Base-by-base conservation (phyloP, 2,329 filamentous ascomycete species). In the Xylariaceae sp. region DNA sequence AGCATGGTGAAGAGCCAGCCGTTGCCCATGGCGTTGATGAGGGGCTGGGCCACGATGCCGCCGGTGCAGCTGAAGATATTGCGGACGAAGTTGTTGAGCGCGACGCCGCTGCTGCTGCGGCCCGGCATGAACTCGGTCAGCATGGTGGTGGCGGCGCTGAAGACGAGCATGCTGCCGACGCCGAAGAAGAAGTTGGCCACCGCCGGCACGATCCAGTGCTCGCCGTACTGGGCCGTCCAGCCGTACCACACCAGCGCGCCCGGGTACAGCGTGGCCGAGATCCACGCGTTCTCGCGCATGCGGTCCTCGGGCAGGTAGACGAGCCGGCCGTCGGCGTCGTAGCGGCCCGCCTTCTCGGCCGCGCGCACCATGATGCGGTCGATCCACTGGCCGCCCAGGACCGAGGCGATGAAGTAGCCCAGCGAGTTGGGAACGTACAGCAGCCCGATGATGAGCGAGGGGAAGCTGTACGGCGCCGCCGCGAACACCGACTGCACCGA, bases 71-170 rank as follows among this genome's bases (percentile, higher is more conserved):
- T 86, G 65, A 92, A 87, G 40, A 92, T 90, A 65, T 93, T 95
- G 46, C 90, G 79, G 49, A 90, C 79, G 66, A 93, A 90, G 69
- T 93, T 93, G 72, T 93, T 93, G 43, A 93, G 78, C 0, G 90
- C 91, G 2, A 93, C 89, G 1, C 89, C 90, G 10, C 83, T 83
- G 3, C 86, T 89, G 48, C 87, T 88, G 60, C 82, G 80, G 42
- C 84, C 81, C 14, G 89, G 89, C 79, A 93, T 88, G 68, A 93
- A 92, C 68, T 95, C 90, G 0, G 90, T 93, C 62, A 95, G 77
- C 89, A 95, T 92, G 0, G 91, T 95, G 0, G 89, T 92, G 0
- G 84, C 80, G 64, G 85, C 81, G 47, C 84, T 82, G 73, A 90
- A 92, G 26, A 92, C 86, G 3, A 95, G 79, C 91, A 96, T 95